These are phyloP conservation scores for Alternaria triticina DNA, from an alignment of 2,329 filamentous ascomycete genomes.

Conservation along the genomic window DNA sequence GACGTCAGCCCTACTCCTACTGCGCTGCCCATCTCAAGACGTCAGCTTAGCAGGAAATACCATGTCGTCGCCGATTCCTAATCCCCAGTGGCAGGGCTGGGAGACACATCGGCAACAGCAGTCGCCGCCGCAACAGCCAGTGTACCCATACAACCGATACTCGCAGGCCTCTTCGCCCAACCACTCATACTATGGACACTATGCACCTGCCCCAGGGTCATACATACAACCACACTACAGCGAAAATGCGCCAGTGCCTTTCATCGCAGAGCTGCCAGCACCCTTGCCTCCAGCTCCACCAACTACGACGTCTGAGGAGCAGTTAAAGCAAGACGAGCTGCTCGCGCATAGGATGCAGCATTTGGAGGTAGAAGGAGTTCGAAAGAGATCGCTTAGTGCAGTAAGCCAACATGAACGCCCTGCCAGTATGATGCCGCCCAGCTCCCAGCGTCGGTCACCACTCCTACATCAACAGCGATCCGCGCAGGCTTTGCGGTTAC, in stretches of 20 bases:
- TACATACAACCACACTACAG: constrained; percentile 33
- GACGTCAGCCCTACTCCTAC: not conserved
- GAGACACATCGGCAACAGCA: constrained; percentile 16
- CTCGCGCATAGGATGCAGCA: constrained; percentile 37
- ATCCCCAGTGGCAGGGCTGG: constrained; percentile 11
- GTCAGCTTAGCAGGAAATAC: not conserved
- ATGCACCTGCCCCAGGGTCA: constrained; percentile 2
- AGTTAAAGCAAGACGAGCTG: constrained; percentile 39
- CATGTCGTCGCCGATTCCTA: constrained; percentile 5
- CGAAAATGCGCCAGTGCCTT: constrained; percentile 2
- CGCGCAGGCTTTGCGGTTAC: constrained; percentile 11
- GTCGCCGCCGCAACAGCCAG: constrained; percentile 3
- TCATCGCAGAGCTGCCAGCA: constrained; percentile 39
- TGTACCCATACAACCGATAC: constrained; percentile 10
- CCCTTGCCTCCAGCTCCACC: constrained; percentile 33
- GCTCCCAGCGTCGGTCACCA: constrained; percentile 10
- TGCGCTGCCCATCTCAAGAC: not conserved
- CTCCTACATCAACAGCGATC: constrained; percentile 23
- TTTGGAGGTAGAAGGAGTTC: constrained; percentile 34
- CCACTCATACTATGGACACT: constrained; percentile 4
- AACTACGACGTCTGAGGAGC: constrained; percentile 35
- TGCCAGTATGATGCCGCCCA: constrained; percentile 16
- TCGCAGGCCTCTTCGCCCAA: constrained; percentile 9
- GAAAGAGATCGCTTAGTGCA: constrained; percentile 28
- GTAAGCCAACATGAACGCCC: constrained; percentile 21